Conservation (phyloP, 2,329 filamentous ascomycete species). For the Pleoardoris graminearum region DNA sequence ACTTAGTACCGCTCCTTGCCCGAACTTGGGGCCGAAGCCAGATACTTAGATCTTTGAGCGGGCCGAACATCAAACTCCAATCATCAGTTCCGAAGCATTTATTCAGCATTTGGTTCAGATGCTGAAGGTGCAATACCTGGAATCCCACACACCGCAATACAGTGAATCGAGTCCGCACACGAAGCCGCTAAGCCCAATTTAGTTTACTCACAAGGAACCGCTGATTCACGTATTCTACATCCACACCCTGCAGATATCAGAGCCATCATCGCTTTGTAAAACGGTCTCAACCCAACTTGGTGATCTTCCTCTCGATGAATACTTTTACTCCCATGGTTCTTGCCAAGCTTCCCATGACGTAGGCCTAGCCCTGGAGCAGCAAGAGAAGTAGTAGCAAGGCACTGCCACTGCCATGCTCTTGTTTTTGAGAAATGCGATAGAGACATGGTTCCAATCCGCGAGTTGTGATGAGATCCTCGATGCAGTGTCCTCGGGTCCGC, state of each 20-base stretch:
- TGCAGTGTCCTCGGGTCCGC: not conserved
- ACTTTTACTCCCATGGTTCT: not conserved
- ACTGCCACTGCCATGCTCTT: slow-evolving; percentile 10
- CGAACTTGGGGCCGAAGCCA: too few species aligned
- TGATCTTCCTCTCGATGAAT: too few species aligned
- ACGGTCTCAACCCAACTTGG: too few species aligned
- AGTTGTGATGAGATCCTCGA: not conserved
- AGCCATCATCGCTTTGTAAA: too few species aligned
- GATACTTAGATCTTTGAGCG: too few species aligned
- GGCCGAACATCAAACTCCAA: too few species aligned
- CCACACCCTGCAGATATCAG: not conserved
- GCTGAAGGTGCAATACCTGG: too few species aligned
- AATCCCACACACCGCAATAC: too few species aligned
- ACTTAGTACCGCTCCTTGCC: too few species aligned
- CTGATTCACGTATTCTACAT: not conserved
- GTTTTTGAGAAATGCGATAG: not conserved
- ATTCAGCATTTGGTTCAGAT: too few species aligned
- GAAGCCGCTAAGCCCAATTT: slow-evolving; percentile 8
- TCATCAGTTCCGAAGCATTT: too few species aligned
- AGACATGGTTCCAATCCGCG: not conserved
- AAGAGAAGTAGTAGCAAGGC: not conserved
- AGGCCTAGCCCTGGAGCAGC: slow-evolving; percentile 11
- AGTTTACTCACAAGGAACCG: too few species aligned
- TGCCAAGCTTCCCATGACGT: slow-evolving; percentile 15
- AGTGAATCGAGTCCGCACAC: slow-evolving; percentile 1